Percentiles rank a stretch among this genome's conserved stretches.
Evolutionary conservation across 495 filamentous ascomycete genomes (phyloP).

Genomic region (Penicillium herquei): DNA sequence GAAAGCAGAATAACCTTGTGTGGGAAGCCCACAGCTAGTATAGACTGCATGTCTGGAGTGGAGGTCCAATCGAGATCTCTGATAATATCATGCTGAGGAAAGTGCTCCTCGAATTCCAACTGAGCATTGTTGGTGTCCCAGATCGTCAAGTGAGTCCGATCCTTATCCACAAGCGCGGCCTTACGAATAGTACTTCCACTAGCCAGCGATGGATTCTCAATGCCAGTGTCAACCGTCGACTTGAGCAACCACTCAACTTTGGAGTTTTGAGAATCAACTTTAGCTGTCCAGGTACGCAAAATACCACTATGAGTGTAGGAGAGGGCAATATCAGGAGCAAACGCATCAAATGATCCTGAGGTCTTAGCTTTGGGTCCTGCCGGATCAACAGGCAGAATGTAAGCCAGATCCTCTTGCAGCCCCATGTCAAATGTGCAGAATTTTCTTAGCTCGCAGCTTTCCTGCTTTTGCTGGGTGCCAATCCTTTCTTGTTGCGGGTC

Average conservation of each 20-base stretch:
- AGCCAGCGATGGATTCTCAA: conserved; percentile 69
- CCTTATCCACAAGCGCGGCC: conserved; percentile 74
- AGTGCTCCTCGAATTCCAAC: conserved; percentile 76
- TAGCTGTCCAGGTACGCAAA: conserved; percentile 83
- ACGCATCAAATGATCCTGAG: conserved; percentile 83
- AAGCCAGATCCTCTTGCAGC: conserved; percentile 70
- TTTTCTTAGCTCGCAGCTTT: conserved; percentile 51
- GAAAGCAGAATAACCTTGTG: conserved; percentile 81
- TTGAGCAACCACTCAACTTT: conserved; percentile 82
- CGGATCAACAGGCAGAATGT: conserved; percentile 86
- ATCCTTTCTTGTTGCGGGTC: conserved; percentile 18
- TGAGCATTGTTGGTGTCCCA: conserved; percentile 85
- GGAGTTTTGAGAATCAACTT: conserved; percentile 55
- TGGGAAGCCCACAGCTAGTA: conserved; percentile 87
- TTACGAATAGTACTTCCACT: conserved; percentile 87
- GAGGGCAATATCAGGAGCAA: conserved; percentile 83
- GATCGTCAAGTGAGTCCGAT: conserved; percentile 77
- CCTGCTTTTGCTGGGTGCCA: conserved; percentile 17
- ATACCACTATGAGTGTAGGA: conserved; percentile 77
- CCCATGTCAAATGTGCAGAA: conserved; percentile 74
- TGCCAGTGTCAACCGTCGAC: conserved; percentile 76
- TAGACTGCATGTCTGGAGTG: conserved; percentile 86
- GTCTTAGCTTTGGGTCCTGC: conserved; percentile 69
- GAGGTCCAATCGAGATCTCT: conserved; percentile 93
- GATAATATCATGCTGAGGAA: conserved; percentile 70